Conservation (phyloP, 1,139 yeast species). For the Hyphopichia khmerensis region DNA sequence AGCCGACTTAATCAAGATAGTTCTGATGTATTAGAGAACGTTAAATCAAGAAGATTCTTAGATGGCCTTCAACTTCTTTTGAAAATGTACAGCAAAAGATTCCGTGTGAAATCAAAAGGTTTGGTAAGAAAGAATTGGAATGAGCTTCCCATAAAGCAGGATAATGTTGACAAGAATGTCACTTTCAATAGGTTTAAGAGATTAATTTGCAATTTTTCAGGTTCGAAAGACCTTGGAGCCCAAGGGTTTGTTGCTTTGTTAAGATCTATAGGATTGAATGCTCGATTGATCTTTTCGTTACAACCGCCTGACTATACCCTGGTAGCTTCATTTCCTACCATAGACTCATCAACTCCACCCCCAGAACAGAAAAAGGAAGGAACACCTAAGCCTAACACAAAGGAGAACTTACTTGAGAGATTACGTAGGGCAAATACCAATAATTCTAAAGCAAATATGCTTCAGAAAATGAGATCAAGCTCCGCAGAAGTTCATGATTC, state of each 20-base stretch:
- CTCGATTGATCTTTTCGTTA: slow-evolving; percentile 74
- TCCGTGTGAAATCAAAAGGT: slow-evolving; percentile 49
- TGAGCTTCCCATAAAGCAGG: slow-evolving; percentile 36
- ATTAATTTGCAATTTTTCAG: slow-evolving; percentile 47
- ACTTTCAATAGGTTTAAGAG: slow-evolving; percentile 38
- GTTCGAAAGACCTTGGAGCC: slow-evolving; percentile 78
- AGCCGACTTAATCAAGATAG: slow-evolving; percentile 47
- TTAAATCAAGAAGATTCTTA: slow-evolving; percentile 66
- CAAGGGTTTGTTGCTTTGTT: slow-evolving; percentile 84
- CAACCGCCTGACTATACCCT: slow-evolving; percentile 86
- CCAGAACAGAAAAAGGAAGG: slow-evolving; percentile 1
- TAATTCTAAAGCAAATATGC: slow-evolving; percentile 7
- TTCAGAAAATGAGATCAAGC: slow-evolving; percentile 6
- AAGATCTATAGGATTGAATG: slow-evolving; percentile 67
- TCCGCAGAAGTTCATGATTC: background rate
- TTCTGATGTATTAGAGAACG: slow-evolving; percentile 31
- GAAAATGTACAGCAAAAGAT: slow-evolving; percentile 60
- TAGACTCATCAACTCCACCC: slow-evolving; percentile 5
- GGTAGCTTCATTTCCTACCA: slow-evolving; percentile 19
- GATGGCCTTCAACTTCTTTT: slow-evolving; percentile 72
- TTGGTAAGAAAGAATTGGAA: slow-evolving; percentile 59
- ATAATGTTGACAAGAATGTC: slow-evolving; percentile 22
- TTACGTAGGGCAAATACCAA: slow-evolving; percentile 3
- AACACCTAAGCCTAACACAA: background rate
- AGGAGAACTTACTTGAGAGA: background rate